phyloP scores from a whole-genome alignment of 352 stramenopile genomes.

The Thraustochytrium striatum region DNA sequence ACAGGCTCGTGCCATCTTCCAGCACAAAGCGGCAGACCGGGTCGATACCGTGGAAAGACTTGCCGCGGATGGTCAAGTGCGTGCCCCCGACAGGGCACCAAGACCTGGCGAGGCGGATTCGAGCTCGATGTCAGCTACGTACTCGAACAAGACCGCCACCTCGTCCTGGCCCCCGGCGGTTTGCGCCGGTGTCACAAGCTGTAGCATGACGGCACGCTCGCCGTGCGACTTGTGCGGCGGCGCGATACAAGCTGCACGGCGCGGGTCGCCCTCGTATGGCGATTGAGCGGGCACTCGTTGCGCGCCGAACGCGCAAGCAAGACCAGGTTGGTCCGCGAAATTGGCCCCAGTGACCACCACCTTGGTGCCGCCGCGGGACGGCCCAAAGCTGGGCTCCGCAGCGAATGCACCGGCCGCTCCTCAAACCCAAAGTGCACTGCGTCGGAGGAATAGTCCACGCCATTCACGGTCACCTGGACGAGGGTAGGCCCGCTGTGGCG shows the following conservation, averaged over 20 bases:
- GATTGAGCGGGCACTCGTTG: not conserved
- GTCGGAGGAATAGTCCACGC: conserved; percentile 35
- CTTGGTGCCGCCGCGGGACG: not conserved
- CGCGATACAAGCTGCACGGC: not conserved
- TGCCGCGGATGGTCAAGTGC: not conserved
- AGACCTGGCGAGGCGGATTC: conserved; percentile 5
- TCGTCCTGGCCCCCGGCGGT: not conserved
- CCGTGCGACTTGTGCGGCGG: not conserved
- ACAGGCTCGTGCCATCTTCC: not conserved
- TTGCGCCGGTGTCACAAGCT: not conserved
- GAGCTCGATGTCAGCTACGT: not conserved
- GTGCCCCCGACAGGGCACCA: conserved; percentile 5
- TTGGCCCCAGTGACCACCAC: conserved; percentile 15
- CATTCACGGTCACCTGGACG: conserved; percentile 15
- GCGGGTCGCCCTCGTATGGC: too few species aligned
- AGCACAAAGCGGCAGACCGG: not conserved
- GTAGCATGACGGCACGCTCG: not conserved
- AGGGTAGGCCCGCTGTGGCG: not conserved
- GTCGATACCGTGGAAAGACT: not conserved
- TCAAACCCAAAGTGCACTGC: not conserved
- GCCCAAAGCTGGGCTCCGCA: not conserved
- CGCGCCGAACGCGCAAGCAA: not conserved
- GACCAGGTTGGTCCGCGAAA: not conserved
- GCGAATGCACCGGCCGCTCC: not conserved
- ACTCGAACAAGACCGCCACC: not conserved